phyloP scores from a whole-genome alignment of 306 rosid genomes.

The Lagenaria siceraria region DNA sequence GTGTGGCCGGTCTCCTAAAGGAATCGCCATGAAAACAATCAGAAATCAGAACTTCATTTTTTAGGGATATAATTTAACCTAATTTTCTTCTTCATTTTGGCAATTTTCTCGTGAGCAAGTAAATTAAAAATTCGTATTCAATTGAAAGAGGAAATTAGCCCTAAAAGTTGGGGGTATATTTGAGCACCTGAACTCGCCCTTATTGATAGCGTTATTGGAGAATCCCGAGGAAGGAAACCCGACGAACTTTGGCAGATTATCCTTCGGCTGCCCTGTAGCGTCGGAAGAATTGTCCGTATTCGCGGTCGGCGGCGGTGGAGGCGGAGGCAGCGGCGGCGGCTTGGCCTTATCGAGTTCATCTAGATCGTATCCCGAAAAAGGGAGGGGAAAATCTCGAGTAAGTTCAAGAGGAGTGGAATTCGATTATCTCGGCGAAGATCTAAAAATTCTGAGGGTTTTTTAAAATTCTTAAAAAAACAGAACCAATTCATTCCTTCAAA shows the following conservation, averaged over 20 bases:
- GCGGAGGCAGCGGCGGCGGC: background rate
- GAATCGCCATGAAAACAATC: constrained; percentile 1
- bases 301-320: constrained; percentile 19
- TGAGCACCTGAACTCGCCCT: constrained; percentile 5
- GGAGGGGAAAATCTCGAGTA: background rate
- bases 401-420: background rate
- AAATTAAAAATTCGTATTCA: background rate
- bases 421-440: background rate
- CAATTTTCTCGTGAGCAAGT: background rate
- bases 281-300: constrained; percentile 27
- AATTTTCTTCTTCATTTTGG: background rate
- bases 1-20: constrained; percentile 22
- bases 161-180: background rate
- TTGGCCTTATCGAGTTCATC: constrained; percentile 11
- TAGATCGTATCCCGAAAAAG: background rate
- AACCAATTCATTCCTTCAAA: background rate
- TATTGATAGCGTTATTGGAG: background rate
- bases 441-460: background rate
- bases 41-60: background rate
- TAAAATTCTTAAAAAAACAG: background rate
- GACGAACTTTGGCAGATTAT: background rate
- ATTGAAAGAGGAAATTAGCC: background rate
- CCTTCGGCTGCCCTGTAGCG: background rate
- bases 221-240: background rate
- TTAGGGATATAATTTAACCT: background rate